phyloP scores from a whole-genome alignment of 2,329 filamentous ascomycete genomes.

The Talaromyces pinophilus region DNA sequence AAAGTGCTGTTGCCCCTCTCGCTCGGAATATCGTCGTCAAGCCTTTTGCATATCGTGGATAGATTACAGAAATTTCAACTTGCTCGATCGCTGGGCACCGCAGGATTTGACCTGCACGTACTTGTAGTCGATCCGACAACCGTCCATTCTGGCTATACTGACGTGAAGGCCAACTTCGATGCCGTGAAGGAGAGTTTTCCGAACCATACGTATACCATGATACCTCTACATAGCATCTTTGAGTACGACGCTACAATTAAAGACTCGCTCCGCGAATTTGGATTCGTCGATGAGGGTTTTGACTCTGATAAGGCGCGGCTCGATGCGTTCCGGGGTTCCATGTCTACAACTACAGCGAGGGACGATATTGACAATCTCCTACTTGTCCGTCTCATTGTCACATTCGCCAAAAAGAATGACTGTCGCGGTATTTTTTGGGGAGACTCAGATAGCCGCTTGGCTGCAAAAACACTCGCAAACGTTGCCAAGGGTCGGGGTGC shows the following conservation, averaged over 20 bases:
- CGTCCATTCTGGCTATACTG: slow-evolving; percentile 28
- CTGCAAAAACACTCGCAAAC: slow-evolving; percentile 80
- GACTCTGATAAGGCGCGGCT: slow-evolving; percentile 52
- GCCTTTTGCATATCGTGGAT: slow-evolving; percentile 74
- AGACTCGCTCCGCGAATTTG: slow-evolving; percentile 36
- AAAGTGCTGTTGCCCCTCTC: slow-evolving; percentile 77
- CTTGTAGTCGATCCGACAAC: slow-evolving; percentile 46
- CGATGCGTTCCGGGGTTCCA: slow-evolving; percentile 56
- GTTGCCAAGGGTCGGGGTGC: slow-evolving; percentile 90
- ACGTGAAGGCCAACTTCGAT: slow-evolving; percentile 40
- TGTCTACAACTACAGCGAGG: slow-evolving; percentile 73
- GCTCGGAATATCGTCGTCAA: slow-evolving; percentile 76
- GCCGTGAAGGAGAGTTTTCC: slow-evolving; percentile 63
- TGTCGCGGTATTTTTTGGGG: slow-evolving; percentile 78
- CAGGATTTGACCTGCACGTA: slow-evolving; percentile 64
- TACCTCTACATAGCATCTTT: slow-evolving; percentile 67
- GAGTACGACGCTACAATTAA: slow-evolving; percentile 40
- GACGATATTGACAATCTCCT: slow-evolving; percentile 73
- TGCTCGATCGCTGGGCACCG: slow-evolving; percentile 60
- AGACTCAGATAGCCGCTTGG: slow-evolving; percentile 82
- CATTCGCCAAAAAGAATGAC: slow-evolving; percentile 58
- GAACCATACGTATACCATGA: slow-evolving; percentile 61
- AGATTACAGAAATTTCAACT: slow-evolving; percentile 67
- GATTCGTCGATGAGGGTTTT: slow-evolving; percentile 32
- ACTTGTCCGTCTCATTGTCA: slow-evolving; percentile 69